Evolutionary conservation across 2,329 filamentous ascomycete genomes (phyloP), one percentile per base, ranked within the genome.

Genomic region (Talaromyces sp.): DNA sequence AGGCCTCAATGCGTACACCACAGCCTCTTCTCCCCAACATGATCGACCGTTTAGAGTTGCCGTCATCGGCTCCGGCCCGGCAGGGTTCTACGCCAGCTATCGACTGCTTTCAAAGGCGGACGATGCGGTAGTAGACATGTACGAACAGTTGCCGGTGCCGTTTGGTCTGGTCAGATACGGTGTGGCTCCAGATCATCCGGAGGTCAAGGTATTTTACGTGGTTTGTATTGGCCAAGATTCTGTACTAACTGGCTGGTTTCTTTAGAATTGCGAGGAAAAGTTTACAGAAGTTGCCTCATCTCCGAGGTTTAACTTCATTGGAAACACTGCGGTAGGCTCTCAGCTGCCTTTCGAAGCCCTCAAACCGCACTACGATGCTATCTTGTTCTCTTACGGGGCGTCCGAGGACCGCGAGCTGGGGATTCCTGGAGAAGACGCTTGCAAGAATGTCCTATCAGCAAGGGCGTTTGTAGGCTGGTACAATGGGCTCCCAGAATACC

Each of bases 381-480:
- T 99, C 9, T 81, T 98, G 3, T 93, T 99, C 73, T 87, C 95
- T 0, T 99, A 99, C 68, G 95, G 95, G 14, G 93, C 95, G 3
- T 89, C 91, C 0, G 85, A 89, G 70, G 95, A 99, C 73, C 87
- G 86, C 64, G 86, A 83, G 59, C 81, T 99, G 0, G 87, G 85
- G 0, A 86, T 99, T 38, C 86, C 89, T 0, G 93, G 93, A 9
- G 95, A 99, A 62, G 65, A 70, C 70, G 82, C 87, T 3, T 74
- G 77, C 6, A 77, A 95, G 7, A 80, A 82, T 27, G 91, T 98
- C 19, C 89, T 92, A 71, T 96, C 93, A 8, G 95, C 95, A 2
- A 86, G 95, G 29, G 89, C 92, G 43, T 97, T 98, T 72, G 95
- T 99, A 1, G 95, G 93, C 19, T 99, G 95, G 95, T 99, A 99